Base-by-base conservation (phyloP, 2,329 filamentous ascomycete species). In the Alternaria postmessia region DNA sequence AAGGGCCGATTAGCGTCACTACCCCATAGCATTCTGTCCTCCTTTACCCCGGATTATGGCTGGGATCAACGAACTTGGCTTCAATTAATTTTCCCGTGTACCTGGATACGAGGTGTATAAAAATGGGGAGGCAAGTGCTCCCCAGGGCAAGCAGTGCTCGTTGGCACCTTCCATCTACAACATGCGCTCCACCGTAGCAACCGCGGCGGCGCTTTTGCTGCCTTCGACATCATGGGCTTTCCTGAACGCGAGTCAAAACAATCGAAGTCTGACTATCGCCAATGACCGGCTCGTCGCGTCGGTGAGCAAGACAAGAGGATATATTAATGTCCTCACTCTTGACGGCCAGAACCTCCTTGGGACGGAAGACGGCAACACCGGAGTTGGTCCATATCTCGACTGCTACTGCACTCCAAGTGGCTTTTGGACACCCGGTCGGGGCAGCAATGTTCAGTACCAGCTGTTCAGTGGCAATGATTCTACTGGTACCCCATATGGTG, bases 401-500 rank as follows among this genome's bases (percentile, higher is more conserved):
- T 70, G 68, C 30, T 68, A 68, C 28, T 70, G 68, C 69, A 85
- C 81, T 0, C 86, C 86, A 8, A 81, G 80, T 0, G 87, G 87
- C 0, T 84, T 84, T 67, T 89, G 86, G 77, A 89, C 86, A 0
- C 85, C 87, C 0, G 87, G 86, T 0, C 83, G 81, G 5, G 79
- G 75, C 5, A 81, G 85, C 1, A 79, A 59, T 44, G 57, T 51
- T 8, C 57, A 75, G 2, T 86, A 85, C 66, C 74, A 83, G 59
- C 78, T 88, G 7, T 83, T 86, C 61, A 78, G 81, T 18, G 85
- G 85, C 14, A 79, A 75, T 8, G 85, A 88, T 72, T 78, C 78
- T 1, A 80, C 79, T 0, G 82, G 83, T 1, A 84, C 81, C 0
- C 70, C 81, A 6, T 89, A 88, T 69, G 87, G 82, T 4, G 87